Conservation (phyloP, 768 basidiomycete genomes). For the Thelephora ganbajun region DNA sequence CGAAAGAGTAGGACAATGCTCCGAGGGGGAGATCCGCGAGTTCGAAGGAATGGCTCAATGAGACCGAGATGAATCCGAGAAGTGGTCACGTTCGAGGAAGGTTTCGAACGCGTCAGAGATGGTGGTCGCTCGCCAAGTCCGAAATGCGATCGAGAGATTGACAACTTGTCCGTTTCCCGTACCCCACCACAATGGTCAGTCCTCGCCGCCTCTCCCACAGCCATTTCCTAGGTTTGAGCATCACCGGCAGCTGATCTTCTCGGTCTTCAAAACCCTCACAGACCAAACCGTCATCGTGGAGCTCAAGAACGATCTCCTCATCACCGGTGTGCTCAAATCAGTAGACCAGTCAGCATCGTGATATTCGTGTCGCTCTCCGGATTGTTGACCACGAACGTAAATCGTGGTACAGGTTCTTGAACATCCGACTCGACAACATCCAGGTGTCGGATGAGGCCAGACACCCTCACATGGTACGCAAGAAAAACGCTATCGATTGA, state of each 20-base stretch:
- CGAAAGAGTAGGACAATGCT: too few species aligned
- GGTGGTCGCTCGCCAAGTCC: too few species aligned
- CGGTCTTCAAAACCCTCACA: constrained; percentile 97
- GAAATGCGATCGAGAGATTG: too few species aligned
- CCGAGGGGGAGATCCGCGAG: too few species aligned
- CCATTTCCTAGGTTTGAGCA: too few species aligned
- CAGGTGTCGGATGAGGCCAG: constrained; percentile 82
- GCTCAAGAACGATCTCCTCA: constrained; percentile 96
- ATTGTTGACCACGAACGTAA: neutral
- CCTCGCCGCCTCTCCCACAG: too few species aligned
- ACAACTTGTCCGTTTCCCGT: too few species aligned
- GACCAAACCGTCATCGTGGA: constrained; percentile 96
- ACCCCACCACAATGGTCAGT: too few species aligned
- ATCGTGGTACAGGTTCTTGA: constrained; percentile 56
- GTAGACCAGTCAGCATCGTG: constrained; percentile 77
- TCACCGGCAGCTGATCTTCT: constrained; percentile 67
- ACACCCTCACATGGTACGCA: constrained; percentile 90
- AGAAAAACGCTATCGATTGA: neutral
- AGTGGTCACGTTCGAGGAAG: too few species aligned
- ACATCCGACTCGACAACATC: constrained; percentile 92
- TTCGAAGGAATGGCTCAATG: too few species aligned
- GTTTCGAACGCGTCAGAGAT: too few species aligned
- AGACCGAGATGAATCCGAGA: too few species aligned
- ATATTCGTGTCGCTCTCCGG: neutral
- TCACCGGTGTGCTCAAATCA: constrained; percentile 90